Evolutionary conservation across 2,329 filamentous ascomycete species (phyloP).

Genomic region (Xylariales sp.): DNA sequence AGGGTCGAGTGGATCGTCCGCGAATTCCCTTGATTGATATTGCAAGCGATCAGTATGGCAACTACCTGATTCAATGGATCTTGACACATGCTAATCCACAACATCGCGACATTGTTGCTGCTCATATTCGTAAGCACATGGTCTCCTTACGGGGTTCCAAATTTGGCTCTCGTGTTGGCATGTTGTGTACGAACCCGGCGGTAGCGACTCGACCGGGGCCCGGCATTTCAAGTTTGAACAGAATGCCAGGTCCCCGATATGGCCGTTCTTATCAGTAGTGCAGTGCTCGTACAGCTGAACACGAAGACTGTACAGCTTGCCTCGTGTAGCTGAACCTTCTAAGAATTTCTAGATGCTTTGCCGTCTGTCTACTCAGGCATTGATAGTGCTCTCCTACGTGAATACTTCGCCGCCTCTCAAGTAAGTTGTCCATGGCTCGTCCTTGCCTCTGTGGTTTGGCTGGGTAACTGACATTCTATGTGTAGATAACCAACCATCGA

Average conservation of each 20-base stretch:
- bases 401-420: too few relatives aligned
- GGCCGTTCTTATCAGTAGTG: constrained; percentile 51
- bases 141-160: constrained; percentile 97
- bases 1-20: constrained; percentile 83
- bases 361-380: too few relatives aligned
- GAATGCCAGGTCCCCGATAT: constrained; percentile 56
- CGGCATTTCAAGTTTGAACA: constrained; percentile 61
- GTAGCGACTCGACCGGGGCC: constrained; percentile 85
- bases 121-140: constrained; percentile 98
- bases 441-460: too few relatives aligned
- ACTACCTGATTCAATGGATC: constrained; percentile 97
- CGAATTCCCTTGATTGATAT: constrained; percentile 98
- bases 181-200: constrained; percentile 96
- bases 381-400: too few relatives aligned
- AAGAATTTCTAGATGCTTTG: not conserved
- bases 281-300: not conserved
- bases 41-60: constrained; percentile 96
- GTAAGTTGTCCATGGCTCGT: too few relatives aligned
- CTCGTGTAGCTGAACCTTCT: not conserved
- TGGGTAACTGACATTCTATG: too few relatives aligned
- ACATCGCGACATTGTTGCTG: constrained; percentile 88
- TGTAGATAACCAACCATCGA: too few relatives aligned
- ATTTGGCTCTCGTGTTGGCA: constrained; percentile 95
- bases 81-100: constrained; percentile 81
- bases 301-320: not conserved